Base-by-base conservation (phyloP, 768 basidiomycete genomes). In the Leucocoprinus sp. region DNA sequence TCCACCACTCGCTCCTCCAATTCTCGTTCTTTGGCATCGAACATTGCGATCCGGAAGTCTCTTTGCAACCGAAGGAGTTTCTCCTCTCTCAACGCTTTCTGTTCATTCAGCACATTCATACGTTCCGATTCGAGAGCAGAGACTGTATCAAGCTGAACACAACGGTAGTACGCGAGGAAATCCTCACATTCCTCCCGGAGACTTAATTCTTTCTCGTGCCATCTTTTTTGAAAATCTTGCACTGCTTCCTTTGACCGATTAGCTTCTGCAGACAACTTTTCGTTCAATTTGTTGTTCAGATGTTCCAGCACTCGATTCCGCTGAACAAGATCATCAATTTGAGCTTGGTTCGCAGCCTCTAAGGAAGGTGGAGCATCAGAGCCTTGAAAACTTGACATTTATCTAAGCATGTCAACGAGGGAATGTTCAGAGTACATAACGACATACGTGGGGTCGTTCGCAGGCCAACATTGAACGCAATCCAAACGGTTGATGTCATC, bases 311-410 rank as follows among this genome's bases (percentile, higher is more conserved):
- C 74, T 19, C 77, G 77, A 55, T 76, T 82, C 50, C 78, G 71
- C 51, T 82, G 75, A 2, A 85, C 81, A 42, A 89, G 75, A 34
- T 88, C 82, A 39, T 81, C 73, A 40, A 89, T 84, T 57, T 87
- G 84, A 2, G 70, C 62, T 49, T 78, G 78, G 57, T 82, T 75
- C 3, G 79, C 71, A 19, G 76, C 68, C 50, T 76, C 75, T 54
- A 84, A 67, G 18, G 78, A 70, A 23, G 67, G 70, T 17, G 57
- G 52, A 40, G 53, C 58, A 37, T 51, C 55, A 37, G 51, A 60
- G 37, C 48, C 42, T 5, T 18, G n/a, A 21, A 27, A 17, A 27
- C 11, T 38, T 7, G 36, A 9, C 44, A 45, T 45, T 11, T 15
- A 22, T 8, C 24, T 29, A 27, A 2, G 28, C 8, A 27, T 17